Evolutionary conservation across 2,329 filamentous ascomycete genomes (phyloP).

Genomic region (Ophiostoma novo-ulmi): DNA sequence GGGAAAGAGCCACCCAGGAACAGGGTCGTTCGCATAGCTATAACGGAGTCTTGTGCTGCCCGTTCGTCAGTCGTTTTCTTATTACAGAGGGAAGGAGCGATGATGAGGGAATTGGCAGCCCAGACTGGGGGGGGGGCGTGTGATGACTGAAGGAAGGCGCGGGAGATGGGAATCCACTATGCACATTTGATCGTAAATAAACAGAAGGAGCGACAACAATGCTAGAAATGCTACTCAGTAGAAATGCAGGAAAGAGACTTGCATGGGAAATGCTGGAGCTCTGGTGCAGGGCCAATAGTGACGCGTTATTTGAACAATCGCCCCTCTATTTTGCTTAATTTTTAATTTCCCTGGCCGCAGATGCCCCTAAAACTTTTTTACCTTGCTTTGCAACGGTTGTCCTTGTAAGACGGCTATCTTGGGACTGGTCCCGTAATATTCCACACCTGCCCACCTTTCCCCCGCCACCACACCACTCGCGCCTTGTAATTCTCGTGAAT

Average conservation of each 20-base stretch:
- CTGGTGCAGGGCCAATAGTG: conserved; percentile 19
- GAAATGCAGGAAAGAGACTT: not conserved
- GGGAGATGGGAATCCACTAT: not conserved
- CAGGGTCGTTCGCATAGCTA: not conserved
- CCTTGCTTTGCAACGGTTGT: not conserved
- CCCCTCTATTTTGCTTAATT: conserved; percentile 15
- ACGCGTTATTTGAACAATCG: conserved; percentile 23
- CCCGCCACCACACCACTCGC: not conserved
- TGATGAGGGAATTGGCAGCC: conserved; percentile 21
- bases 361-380: conserved; percentile 10
- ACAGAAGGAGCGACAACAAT: not conserved
- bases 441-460: conserved; percentile 10
- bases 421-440: conserved; percentile 6
- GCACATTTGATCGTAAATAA: not conserved
- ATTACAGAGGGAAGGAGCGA: not conserved
- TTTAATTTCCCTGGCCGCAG: conserved; percentile 12
- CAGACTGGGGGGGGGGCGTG: conserved; percentile 5
- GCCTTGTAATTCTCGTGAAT: too few species aligned
- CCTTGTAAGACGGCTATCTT: not conserved
- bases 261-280: conserved; percentile 21
- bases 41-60: conserved; percentile 9
- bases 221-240: not conserved
- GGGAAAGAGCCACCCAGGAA: not conserved
- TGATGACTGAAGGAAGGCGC: not conserved
- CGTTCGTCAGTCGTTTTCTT: not conserved